These are phyloP conservation scores for Phytopythium helicoides DNA, from an alignment of 352 stramenopile genomes.

Conservation along the genomic window DNA sequence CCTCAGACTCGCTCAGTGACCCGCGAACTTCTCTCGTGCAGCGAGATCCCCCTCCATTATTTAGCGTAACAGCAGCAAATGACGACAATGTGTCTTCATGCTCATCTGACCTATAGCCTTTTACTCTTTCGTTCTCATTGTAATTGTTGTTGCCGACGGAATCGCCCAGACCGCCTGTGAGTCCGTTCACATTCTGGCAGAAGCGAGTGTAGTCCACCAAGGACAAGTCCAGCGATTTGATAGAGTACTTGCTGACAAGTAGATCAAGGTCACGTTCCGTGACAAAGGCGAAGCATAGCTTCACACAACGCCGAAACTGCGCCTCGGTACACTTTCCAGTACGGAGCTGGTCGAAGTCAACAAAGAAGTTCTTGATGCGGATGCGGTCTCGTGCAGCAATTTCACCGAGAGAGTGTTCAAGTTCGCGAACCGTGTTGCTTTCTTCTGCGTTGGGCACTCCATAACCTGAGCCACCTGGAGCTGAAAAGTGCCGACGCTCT, in stretches of 20 bases:
- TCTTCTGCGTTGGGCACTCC: slow-evolving; percentile 6
- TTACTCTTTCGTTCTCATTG: slow-evolving; percentile 35
- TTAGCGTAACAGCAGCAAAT: slow-evolving; percentile 3
- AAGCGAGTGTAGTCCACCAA: slow-evolving; percentile 83
- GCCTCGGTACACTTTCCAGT: slow-evolving; percentile 72
- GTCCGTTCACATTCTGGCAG: slow-evolving; percentile 62
- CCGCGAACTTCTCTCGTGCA: slow-evolving; percentile 69
- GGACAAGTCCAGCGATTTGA: slow-evolving; percentile 35
- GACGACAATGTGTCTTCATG: slow-evolving; percentile 42
- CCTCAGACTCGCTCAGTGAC: slow-evolving; percentile 44
- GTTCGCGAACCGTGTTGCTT: slow-evolving; percentile 33
- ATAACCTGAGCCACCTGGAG: slow-evolving; percentile 14
- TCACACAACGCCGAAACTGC: slow-evolving; percentile 78
- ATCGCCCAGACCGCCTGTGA: slow-evolving; percentile 2
- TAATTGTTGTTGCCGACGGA: slow-evolving; percentile 38
- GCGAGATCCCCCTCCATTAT: slow-evolving; percentile 8
- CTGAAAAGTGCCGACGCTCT: slow-evolving; percentile 50
- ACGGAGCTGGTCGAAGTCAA: slow-evolving; percentile 74
- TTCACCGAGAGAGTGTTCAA: slow-evolving; percentile 60
- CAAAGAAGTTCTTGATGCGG: slow-evolving; percentile 84
- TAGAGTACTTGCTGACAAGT: slow-evolving; percentile 58
- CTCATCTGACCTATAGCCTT: background rate
- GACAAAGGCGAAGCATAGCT: slow-evolving; percentile 70
- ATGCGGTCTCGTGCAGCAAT: slow-evolving; percentile 71
- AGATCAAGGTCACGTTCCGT: slow-evolving; percentile 57